Evolutionary conservation across 2,329 filamentous ascomycete genomes (phyloP).

Genomic region (Rhinocladiella mackenziei): DNA sequence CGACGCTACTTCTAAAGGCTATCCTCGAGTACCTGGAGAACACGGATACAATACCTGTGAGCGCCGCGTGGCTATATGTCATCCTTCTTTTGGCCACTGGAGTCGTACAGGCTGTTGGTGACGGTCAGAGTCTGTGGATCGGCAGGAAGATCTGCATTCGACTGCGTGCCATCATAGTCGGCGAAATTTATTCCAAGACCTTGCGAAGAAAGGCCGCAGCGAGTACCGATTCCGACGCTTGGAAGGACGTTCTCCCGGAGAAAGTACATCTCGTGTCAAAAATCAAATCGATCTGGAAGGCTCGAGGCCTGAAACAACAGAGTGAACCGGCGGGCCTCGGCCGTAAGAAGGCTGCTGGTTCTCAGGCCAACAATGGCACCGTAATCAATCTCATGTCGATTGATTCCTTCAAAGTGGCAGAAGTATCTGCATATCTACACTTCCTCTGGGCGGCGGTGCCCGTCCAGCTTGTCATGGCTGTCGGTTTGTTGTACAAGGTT

Average conservation of each 20-base stretch:
- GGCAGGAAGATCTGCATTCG: constrained; percentile 92
- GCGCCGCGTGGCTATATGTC: constrained; percentile 94
- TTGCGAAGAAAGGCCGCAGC: constrained; percentile 84
- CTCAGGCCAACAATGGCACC: constrained; percentile 89
- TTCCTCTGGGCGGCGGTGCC: constrained; percentile 92
- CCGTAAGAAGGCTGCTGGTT: constrained; percentile 46
- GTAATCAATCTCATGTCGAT: constrained; percentile 99
- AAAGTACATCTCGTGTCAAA: constrained; percentile 42
- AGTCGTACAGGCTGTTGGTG: constrained; percentile 72
- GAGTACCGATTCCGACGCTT: constrained; percentile 68
- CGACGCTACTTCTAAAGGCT: constrained; percentile 82
- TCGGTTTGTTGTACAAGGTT: constrained; percentile 79
- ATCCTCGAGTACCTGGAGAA: constrained; percentile 94
- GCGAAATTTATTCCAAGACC: constrained; percentile 95
- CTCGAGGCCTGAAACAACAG: constrained; percentile 37
- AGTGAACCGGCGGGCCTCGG: constrained; percentile 20
- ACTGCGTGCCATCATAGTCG: constrained; percentile 88
- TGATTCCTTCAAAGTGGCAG: constrained; percentile 96
- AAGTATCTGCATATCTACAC: constrained; percentile 90
- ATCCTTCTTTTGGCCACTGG: constrained; percentile 83
- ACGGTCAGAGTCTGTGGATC: constrained; percentile 85
- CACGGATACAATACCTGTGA: constrained; percentile 68
- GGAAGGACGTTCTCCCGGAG: constrained; percentile 45
- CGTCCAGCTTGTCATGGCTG: constrained; percentile 76
- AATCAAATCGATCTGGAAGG: constrained; percentile 55